Base-by-base conservation (phyloP, 2,329 filamentous ascomycete species). In the Cercospora nicotianae region DNA sequence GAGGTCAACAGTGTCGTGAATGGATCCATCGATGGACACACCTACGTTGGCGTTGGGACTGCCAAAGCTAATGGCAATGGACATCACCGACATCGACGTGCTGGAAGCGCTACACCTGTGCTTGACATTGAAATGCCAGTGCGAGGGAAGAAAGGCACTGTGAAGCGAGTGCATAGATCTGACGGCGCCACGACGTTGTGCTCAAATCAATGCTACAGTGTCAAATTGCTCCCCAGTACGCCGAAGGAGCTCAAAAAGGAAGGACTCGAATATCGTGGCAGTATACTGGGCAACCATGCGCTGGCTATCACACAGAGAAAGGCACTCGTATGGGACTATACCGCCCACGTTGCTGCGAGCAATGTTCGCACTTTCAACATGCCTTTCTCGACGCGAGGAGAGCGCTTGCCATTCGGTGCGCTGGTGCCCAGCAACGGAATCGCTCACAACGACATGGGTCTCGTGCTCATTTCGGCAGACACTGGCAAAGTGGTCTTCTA, bases 251-350 rank as follows among this genome's bases (percentile, higher is more conserved):
- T 97, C 70, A 88, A 89, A 53, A 69, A 72, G 53, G 69, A 72
- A 82, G 87, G 72, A 86, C 89, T 75, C 86, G 91, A 93, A 85
- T 78, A 87, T 71, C 60, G 72, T 51, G 72, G 63, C 57, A 75
- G 68, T 68, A 57, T 74, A n/a, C 5, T 45, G 23, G 66, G 67
- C 69, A 70, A 31, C 23, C 68, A 74, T 18, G 94, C 92, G 60
- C 85, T 98, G 65, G 90, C 89, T 58, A 84, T 98, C 65, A 96
- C 92, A 8, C 88, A 90, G 72, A 89, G 90, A 7, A 89, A 94
- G 76, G 95, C 94, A 73, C 87, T 96, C 69, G 88, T 97, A 60
- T 99, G 95, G 95, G 90, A 92, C 16, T 98, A 98, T 80, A 88
- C 88, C 60, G 79, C 80, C 30, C 85, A 87, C 36, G 82, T 87